Percentiles rank a stretch among this genome's conserved stretches.
Conservation (phyloP, 108 stramenopile genomes). For the Craspedostauros australis region DNA sequence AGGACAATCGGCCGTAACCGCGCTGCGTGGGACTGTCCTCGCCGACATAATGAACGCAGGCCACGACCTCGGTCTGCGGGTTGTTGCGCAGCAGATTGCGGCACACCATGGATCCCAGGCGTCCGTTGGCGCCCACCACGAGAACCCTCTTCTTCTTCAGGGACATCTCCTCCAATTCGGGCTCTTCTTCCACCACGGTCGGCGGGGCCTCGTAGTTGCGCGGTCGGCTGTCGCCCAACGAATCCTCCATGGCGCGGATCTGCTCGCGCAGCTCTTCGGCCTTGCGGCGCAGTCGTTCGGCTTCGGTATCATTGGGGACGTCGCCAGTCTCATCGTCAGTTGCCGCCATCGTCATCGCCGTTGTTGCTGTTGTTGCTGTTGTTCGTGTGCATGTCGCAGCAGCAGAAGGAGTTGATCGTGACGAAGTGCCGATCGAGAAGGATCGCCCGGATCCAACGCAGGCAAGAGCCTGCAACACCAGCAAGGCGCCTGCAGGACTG, state of each 20-base stretch:
- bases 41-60: conserved; percentile 73
- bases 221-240: conserved; percentile 26
- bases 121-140: conserved; percentile 76
- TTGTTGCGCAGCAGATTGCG: conserved; percentile 56
- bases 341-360: conserved; percentile 16
- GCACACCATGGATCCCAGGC: conserved; percentile 74
- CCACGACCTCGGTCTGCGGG: conserved; percentile 67
- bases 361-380: conserved; percentile 18
- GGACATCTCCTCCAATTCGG: background rate
- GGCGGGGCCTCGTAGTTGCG: background rate
- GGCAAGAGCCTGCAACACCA: too few relatives aligned
- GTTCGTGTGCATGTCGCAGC: conserved; percentile 17
- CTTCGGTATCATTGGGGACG: conserved; percentile 27
- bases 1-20: conserved; percentile 73
- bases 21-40: conserved; percentile 49
- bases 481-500: too few relatives aligned
- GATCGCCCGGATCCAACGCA: too few relatives aligned
- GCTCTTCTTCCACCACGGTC: conserved; percentile 5
- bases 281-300: conserved; percentile 36
- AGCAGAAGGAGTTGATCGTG: too few relatives aligned
- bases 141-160: conserved; percentile 57
- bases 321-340: background rate
- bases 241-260: conserved; percentile 54
- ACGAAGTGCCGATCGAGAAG: too few relatives aligned
- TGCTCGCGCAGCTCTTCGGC: conserved; percentile 61